These are phyloP conservation scores for Entrophospora sp. DNA, from an alignment of 192 early-diverging fungal species.

Conservation along the genomic window DNA sequence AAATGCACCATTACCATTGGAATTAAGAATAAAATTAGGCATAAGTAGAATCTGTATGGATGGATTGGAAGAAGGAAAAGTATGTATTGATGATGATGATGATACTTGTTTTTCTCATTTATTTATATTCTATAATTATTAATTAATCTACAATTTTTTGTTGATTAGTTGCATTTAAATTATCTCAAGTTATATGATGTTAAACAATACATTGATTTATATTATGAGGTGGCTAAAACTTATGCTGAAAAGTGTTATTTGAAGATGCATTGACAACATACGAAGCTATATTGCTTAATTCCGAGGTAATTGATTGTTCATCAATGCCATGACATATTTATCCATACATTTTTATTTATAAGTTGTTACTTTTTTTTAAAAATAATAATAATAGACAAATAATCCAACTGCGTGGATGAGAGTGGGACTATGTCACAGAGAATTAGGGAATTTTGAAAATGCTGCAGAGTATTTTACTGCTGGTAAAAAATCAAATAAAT, in stretches of 20 bases:
- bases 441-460: slow-evolving; percentile 50
- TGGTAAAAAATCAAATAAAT: slow-evolving; percentile 32
- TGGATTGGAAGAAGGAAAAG: slow-evolving; percentile 58
- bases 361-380: neutral
- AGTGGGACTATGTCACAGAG: slow-evolving; percentile 52
- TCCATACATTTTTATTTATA: too few relatives aligned
- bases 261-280: slow-evolving; percentile 55
- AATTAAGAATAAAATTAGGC: slow-evolving; percentile 81
- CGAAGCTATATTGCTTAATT: slow-evolving; percentile 36
- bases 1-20: slow-evolving; percentile 56
- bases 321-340: too few relatives aligned
- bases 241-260: slow-evolving; percentile 58
- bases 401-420: slow-evolving; percentile 30
- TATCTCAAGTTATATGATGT: slow-evolving; percentile 44
- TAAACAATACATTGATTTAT: slow-evolving; percentile 56
- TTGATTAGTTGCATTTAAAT: slow-evolving; percentile 56
- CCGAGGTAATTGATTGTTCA: too few relatives aligned
- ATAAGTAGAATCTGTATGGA: slow-evolving; percentile 67
- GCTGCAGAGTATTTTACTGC: slow-evolving; percentile 50
- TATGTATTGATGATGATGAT: slow-evolving; percentile 28
- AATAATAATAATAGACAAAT: neutral
- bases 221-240: slow-evolving; percentile 65
- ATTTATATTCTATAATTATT: neutral
- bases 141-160: slow-evolving; percentile 22
- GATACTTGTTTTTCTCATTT: too few relatives aligned